Evolutionary conservation across 2,329 filamentous ascomycete genomes (phyloP).

Genomic region (Gyromitra esculenta): DNA sequence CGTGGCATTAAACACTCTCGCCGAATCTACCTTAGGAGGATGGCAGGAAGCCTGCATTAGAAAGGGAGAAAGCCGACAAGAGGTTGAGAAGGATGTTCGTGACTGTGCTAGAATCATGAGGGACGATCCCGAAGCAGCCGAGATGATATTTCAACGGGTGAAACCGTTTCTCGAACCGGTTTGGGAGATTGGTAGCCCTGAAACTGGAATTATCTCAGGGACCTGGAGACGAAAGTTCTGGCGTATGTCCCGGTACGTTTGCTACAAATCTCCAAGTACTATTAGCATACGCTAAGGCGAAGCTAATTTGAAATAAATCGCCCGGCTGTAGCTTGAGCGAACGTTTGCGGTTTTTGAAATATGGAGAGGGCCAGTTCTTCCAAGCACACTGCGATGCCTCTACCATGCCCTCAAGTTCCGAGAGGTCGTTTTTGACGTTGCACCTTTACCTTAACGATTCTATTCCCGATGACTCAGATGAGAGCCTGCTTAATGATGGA

Average conservation of each 20-base stretch:
- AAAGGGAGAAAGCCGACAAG: slow-evolving; percentile 48
- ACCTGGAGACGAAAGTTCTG: slow-evolving; percentile 60
- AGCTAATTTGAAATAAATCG: not conserved
- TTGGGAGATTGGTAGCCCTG: slow-evolving; percentile 32
- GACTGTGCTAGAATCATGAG: slow-evolving; percentile 50
- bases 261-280: not conserved
- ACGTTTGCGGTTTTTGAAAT: slow-evolving; percentile 78
- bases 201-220: slow-evolving; percentile 57
- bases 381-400: slow-evolving; percentile 60
- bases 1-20: slow-evolving; percentile 53
- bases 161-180: slow-evolving; percentile 37
- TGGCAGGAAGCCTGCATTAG: slow-evolving; percentile 50
- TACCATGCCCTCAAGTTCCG: slow-evolving; percentile 22
- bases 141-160: slow-evolving; percentile 46
- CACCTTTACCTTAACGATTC: slow-evolving; percentile 65
- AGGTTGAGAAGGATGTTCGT: slow-evolving; percentile 34
- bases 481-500: slow-evolving; percentile 32
- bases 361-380: slow-evolving; percentile 77
- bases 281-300: not conserved
- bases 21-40: slow-evolving; percentile 39
- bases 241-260: slow-evolving; percentile 40
- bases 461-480: not conserved
- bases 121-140: slow-evolving; percentile 39
- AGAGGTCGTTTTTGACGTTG: slow-evolving; percentile 64
- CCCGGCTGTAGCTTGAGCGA: slow-evolving; percentile 69